These are phyloP conservation scores for Sugiyamaella chiloensis DNA, from an alignment of 805 yeast species.

Conservation along the genomic window DNA sequence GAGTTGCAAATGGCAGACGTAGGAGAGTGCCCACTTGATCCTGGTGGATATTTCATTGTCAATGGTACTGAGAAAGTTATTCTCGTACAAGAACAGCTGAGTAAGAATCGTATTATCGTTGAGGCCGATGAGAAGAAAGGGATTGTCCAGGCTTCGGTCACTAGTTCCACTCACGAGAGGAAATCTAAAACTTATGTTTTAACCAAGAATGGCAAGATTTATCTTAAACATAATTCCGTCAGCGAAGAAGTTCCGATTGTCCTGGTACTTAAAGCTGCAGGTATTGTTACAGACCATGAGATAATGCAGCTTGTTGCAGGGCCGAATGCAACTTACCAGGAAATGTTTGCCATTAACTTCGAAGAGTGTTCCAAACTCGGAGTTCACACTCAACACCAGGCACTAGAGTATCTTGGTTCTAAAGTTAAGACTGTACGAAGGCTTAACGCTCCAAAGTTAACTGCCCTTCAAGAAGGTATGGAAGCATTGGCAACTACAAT, in stretches of 20 bases:
- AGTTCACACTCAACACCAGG: conserved; percentile 88
- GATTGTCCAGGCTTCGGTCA: conserved; percentile 94
- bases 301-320: conserved; percentile 95
- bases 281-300: conserved; percentile 86
- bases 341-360: conserved; percentile 84
- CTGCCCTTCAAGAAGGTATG: conserved; percentile 87
- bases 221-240: conserved; percentile 91
- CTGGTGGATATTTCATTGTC: conserved; percentile 97
- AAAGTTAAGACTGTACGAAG: conserved; percentile 92
- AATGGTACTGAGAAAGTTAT: conserved; percentile 94
- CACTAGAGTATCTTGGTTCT: conserved; percentile 84
- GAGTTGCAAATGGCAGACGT: conserved; percentile 83
- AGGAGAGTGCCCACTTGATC: conserved; percentile 95
- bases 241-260: conserved; percentile 95
- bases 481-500: conserved; percentile 89
- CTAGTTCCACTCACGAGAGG: conserved; percentile 97
- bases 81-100: conserved; percentile 91
- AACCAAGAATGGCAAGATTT: conserved; percentile 84
- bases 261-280: conserved; percentile 89
- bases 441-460: conserved; percentile 72
- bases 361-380: conserved; percentile 89
- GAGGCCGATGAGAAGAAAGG: conserved; percentile 95
- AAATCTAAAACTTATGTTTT: conserved; percentile 96
- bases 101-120: conserved; percentile 95
- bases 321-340: conserved; percentile 81